Conservation (phyloP, 2,329 filamentous ascomycete species). For the Pochonia chlamydosporia region DNA sequence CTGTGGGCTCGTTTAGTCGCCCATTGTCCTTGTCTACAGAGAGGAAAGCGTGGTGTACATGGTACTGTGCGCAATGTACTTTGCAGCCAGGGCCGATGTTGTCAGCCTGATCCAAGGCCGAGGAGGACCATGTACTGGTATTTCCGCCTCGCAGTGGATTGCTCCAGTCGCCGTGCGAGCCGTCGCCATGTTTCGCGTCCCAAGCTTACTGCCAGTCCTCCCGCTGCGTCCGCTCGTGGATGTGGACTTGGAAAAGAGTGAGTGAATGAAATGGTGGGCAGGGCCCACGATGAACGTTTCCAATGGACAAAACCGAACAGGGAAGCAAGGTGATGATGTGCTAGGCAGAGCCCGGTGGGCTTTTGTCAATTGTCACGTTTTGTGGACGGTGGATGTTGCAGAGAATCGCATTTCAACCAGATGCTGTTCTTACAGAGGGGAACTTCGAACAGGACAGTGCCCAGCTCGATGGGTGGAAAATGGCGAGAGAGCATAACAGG, state of each 20-base stretch:
- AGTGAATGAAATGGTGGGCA: neutral
- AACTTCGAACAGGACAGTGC: too few relatives aligned
- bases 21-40: too few relatives aligned
- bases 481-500: too few relatives aligned
- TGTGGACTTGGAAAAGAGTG: neutral
- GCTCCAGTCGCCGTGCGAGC: neutral
- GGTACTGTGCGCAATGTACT: neutral
- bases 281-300: neutral
- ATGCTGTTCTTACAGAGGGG: too few relatives aligned
- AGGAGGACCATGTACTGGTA: neutral
- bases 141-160: neutral
- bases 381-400: neutral
- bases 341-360: too few relatives aligned
- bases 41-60: neutral
- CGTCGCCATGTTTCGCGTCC: neutral
- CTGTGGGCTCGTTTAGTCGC: too few relatives aligned
- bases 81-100: too few relatives aligned
- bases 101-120: neutral
- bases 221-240: neutral
- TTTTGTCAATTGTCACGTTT: too few relatives aligned
- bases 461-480: too few relatives aligned
- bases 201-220: neutral
- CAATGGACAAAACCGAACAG: neutral
- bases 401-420: too few relatives aligned
- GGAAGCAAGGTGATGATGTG: neutral